Evolutionary conservation across 176 grass and related monocot species (phyloP).

Genomic region (Oryza longistaminata): DNA sequence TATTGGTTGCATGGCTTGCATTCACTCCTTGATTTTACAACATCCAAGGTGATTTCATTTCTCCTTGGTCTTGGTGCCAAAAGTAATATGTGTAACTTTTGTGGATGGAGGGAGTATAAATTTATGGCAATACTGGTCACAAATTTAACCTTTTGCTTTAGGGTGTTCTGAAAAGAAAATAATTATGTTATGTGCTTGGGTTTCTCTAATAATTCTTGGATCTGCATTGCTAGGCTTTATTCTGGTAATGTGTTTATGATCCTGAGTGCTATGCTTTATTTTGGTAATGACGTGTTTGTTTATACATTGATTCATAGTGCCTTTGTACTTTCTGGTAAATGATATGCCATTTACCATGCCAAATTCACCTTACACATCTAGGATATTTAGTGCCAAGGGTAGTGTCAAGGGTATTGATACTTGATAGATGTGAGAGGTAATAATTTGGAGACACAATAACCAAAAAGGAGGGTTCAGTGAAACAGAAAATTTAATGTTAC

Average conservation of each 20-base stretch:
- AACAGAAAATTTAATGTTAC: background rate
- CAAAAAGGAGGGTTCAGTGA: background rate
- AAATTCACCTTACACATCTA: background rate
- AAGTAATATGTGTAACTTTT: no score
- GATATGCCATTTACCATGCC: background rate
- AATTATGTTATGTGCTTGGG: background rate
- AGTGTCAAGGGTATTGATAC: background rate
- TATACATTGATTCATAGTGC: background rate
- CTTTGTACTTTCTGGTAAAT: background rate
- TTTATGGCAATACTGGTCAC: background rate
- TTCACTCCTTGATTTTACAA: no score
- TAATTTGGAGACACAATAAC: background rate
- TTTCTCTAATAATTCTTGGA: background rate
- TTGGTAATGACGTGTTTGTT: background rate
- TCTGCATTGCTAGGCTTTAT: background rate
- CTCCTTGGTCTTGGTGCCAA: no score
- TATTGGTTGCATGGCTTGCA: no score
- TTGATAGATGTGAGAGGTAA: background rate
- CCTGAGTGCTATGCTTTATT: background rate
- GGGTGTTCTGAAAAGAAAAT: background rate
- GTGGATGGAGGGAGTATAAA: background rate
- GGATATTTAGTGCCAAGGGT: background rate
- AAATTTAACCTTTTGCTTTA: conserved; percentile 8
- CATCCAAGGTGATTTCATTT: no score
- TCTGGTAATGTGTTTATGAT: background rate